Base-by-base conservation (phyloP, 163 green algal genomes). In the Scenedesmus sp. region DNA sequence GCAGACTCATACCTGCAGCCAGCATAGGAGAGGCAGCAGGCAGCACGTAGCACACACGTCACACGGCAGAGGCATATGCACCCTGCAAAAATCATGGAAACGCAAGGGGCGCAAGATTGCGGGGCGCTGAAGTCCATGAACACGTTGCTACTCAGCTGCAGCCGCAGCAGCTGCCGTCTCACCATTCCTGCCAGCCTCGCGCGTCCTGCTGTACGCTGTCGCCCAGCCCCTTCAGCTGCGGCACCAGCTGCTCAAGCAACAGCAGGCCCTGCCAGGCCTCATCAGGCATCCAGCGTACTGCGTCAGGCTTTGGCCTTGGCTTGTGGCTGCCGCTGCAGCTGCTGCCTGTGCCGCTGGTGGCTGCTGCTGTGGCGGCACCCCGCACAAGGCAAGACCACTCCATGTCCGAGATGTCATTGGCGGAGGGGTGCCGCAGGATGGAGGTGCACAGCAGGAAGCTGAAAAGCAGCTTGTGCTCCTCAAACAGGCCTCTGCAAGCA, bases 391-490 rank as follows among this genome's bases (percentile, higher is more conserved):
- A 97, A 92, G 93, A 96, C 96, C 96, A 98, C 88, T 98, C 96
- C 4, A 79, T 22, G 0, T 92, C 59, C 12, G 49, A 83, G 59
- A 97, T 95, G 73, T 95, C 92, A 6, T 90, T 92, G 6, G 76
- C 83, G 1, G 76, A 94, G 4, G 56, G 83, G 79, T 96, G 93
- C 0, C 96, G 94, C 81, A 97, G 90, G 65, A 98, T 97, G 49
- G 94, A 94, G 37, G 96, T 96, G 92, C 89, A 92, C 13, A 96
- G 84, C 56, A 96, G 86, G 88, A 97, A 98, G 33, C 92, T 92
- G 90, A 97, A 98, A 42, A 98, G 92, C 22, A 96, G 93, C 92
- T 98, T 98, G 92, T 98, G 95, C 92, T 97, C 96, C 92, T 97
- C 96, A 93, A 98, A 98, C 83, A 98, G 88, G 13, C 95, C 96